These are phyloP conservation scores for Globisporangium middletonii DNA, from an alignment of 352 stramenopile genomes.

Conservation along the genomic window DNA sequence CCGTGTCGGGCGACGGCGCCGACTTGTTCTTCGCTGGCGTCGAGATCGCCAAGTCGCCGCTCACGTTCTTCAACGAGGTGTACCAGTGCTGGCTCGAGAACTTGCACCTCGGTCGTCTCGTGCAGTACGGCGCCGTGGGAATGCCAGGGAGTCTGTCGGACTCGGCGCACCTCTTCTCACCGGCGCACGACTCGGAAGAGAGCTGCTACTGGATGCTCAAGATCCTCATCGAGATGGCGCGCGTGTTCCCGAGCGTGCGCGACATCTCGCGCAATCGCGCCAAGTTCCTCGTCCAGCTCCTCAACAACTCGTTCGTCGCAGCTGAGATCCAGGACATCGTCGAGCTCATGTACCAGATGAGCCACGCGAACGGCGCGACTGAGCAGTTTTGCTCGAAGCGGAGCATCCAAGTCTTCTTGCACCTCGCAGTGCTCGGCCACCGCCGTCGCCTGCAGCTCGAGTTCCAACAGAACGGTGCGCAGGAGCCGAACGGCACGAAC, in stretches of 20 bases:
- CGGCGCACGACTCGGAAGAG: slow-evolving; percentile 24
- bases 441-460: slow-evolving; percentile 15
- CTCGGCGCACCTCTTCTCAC: slow-evolving; percentile 1
- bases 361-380: slow-evolving; percentile 27
- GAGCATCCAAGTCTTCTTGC: slow-evolving; percentile 54
- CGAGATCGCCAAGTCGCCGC: slow-evolving; percentile 55
- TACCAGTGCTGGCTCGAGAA: slow-evolving; percentile 83
- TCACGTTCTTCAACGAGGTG: slow-evolving; percentile 67
- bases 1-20: slow-evolving; percentile 17
- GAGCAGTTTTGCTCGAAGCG: slow-evolving; percentile 45
- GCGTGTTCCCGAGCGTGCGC: slow-evolving; percentile 49
- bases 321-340: slow-evolving; percentile 60
- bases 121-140: slow-evolving; percentile 24
- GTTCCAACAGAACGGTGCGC: neutral
- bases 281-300: slow-evolving; percentile 41
- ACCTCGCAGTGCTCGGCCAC: slow-evolving; percentile 58
- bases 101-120: slow-evolving; percentile 39
- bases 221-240: slow-evolving; percentile 57
- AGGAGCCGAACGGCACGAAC: neutral
- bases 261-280: slow-evolving; percentile 36
- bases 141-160: slow-evolving; percentile 24
- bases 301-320: slow-evolving; percentile 43
- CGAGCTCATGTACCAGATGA: slow-evolving; percentile 56
- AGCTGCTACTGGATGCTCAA: slow-evolving; percentile 59
- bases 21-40: slow-evolving; percentile 61